Evolutionary conservation across 2,329 filamentous ascomycete genomes (phyloP), one percentile per base, ranked within the genome.

Genomic region (Nigrospora sphaerica): DNA sequence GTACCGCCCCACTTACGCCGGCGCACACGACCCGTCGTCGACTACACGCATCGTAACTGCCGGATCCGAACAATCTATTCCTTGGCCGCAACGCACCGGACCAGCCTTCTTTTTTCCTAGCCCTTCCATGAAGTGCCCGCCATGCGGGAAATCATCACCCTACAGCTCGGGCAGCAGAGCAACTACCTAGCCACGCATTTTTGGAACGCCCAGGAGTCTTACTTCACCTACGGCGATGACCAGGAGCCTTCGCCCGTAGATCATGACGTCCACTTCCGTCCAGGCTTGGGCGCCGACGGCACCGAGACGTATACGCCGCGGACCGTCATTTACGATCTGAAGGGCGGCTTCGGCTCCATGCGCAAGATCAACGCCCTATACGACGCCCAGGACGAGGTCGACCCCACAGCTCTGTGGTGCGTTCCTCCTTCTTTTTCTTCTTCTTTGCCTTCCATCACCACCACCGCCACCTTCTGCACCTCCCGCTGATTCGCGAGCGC

Each of bases 201-300:
- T 66, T 98, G 93, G 93, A 98, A 98, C 59, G 76, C 87, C 6
- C 92, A 95, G 86, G 93, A 98, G 74, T 95, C 92, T 1, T 98
- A 98, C 68, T 97, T 97, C 62, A 96, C 91, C 13, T 97, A 96
- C 60, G 75, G 74, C 2, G 71, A 78, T 39, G 73, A 83, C 51
- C 32, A 32, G n/a, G 73, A 87, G 61, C 75, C 80, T 55, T 79
- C 85, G 7, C 75, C 79, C 0, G 71, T 95, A 51, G 80, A 95
- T 58, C 88, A 95, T 71, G 84, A 95, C 64, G 74, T 97, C 43
- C 89, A 95, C 63, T 98, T 95, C 69, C 79, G 92, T 14, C 77
- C 87, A 0, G 93, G 93, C 3, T 63, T 95, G 48, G 89, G 86
- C 17, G 81, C 82, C 1, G 88, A 95, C 68, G 90, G 91, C 16